A percentile compares a stretch with the other conserved stretches of the same genome.
Evolutionary conservation across 192 early-diverging fungal genomes (phyloP).

Genomic region (Coemansia asiatica): DNA sequence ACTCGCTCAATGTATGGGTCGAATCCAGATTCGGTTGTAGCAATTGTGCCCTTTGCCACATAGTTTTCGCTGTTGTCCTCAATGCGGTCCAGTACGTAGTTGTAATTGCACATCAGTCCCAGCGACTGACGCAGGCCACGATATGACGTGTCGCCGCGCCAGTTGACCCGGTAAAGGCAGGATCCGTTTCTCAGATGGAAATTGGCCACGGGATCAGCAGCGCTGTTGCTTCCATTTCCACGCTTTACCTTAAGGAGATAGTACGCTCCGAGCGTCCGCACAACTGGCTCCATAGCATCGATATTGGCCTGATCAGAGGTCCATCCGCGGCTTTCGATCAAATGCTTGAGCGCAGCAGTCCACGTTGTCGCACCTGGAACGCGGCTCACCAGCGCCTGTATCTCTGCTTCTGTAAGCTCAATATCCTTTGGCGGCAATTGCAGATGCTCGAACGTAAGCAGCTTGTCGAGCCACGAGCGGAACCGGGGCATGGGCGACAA

Average conservation of each 20-base stretch:
- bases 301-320: conserved; percentile 29
- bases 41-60: conserved; percentile 63
- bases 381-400: conserved; percentile 6
- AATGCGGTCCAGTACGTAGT: conserved; percentile 73
- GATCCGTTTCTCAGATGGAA: conserved; percentile 96
- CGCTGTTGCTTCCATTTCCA: conserved; percentile 30
- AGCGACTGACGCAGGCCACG: conserved; percentile 82
- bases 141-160: conserved; percentile 81
- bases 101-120: conserved; percentile 95
- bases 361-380: conserved; percentile 35
- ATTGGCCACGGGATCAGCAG: conserved; percentile 91
- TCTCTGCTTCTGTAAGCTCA: conserved; percentile 11
- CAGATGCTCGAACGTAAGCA: conserved; percentile 39
- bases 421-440: conserved; percentile 15
- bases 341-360: conserved; percentile 41
- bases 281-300: conserved; percentile 46
- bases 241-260: conserved; percentile 45
- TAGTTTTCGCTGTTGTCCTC: conserved; percentile 83
- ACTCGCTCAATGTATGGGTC: conserved; percentile 34
- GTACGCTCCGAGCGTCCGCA: conserved; percentile 42
- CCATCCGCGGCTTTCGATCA: conserved; percentile 48
- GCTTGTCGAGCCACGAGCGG: conserved; percentile 70
- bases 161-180: conserved; percentile 82
- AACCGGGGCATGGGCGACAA: conserved; percentile 91
- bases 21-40: conserved; percentile 44